Evolutionary conservation across 2,329 filamentous ascomycete genomes (phyloP).

Genomic region (Myriosclerotinia curreyana): DNA sequence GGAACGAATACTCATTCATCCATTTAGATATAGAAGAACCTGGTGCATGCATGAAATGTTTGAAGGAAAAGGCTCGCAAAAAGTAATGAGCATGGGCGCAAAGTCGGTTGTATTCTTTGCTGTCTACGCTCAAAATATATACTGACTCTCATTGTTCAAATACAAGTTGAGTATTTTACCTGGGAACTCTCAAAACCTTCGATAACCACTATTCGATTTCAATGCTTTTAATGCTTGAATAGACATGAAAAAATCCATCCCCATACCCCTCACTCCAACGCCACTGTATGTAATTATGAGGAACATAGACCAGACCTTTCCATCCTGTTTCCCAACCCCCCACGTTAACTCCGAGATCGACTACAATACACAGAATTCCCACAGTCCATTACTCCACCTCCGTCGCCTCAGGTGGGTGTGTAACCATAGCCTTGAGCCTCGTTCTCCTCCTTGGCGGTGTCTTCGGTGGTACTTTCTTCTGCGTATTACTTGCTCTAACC

Average conservation of each 20-base stretch:
- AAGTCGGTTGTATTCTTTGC: background rate
- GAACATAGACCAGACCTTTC: background rate
- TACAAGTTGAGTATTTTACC: background rate
- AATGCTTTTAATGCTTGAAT: slow-evolving; percentile 7
- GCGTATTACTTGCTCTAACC: slow-evolving; percentile 28
- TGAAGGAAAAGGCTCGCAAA: background rate
- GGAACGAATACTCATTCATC: background rate
- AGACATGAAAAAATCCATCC: background rate
- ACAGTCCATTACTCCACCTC: slow-evolving; percentile 11
- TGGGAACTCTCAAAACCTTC: background rate
- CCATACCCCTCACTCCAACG: slow-evolving; percentile 13
- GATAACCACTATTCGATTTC: background rate
- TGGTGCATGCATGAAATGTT: background rate
- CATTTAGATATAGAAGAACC: background rate
- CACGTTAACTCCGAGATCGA: slow-evolving; percentile 7
- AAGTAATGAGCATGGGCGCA: background rate
- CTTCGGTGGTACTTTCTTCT: slow-evolving; percentile 39
- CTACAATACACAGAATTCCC: background rate
- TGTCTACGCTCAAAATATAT: background rate
- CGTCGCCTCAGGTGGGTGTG: slow-evolving; percentile 16
- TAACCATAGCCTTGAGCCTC: slow-evolving; percentile 32
- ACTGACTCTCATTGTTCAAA: background rate
- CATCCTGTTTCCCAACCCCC: slow-evolving; percentile 7
- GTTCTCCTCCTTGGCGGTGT: slow-evolving; percentile 38
- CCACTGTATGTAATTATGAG: slow-evolving; percentile 11